Evolutionary conservation across 306 rosid species (phyloP), one percentile per base, ranked within the genome.

Genomic region (Sicyos edulis): DNA sequence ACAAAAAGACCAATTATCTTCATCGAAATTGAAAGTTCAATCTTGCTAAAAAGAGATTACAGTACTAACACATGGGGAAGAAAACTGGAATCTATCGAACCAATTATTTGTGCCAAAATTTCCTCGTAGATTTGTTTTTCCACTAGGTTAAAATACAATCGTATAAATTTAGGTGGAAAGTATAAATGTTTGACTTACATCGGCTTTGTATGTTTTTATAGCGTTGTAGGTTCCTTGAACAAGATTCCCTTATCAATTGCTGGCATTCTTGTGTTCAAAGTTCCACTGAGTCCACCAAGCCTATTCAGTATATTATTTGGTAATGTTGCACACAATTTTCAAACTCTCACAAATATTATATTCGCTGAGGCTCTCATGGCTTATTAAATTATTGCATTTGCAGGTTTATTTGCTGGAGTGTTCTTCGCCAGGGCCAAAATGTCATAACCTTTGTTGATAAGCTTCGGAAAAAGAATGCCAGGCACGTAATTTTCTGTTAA

Each of bases 181-280:
- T n/a, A n/a, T n/a, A n/a, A n/a, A n/a, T n/a, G n/a, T 0, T 62
- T 4, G 13, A 61, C 49, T n/a, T 15, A 37, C 15, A 63, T 9
- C n/a, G 51, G 26, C 3, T 14, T 37, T 40, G 16, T 10, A 37
- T 34, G 6, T 16, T 63, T 76, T 72, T 42, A 66, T 84, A 92
- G 98, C 81, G 80, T 92, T 49, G 98, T 86, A 61, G 98, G 98
- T 76, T 92, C 98, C 77, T 80, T 92, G 44, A 92, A 92, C 92
- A 89, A 92, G 86, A 90, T 90, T 85, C 98, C 96, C 5, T 73
- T 92, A 65, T 92, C 98, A 34, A 37, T 88, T 62, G 96, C 87
- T 26, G 98, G 98, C 77, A 76, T 89, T 52, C 73, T 90, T 67
- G 70, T 85, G 71, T 92, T 92, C 88, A 86, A 80, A 64, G 96